Conservation (phyloP, 2,329 filamentous ascomycete species). For the Fusarium mundagurra region DNA sequence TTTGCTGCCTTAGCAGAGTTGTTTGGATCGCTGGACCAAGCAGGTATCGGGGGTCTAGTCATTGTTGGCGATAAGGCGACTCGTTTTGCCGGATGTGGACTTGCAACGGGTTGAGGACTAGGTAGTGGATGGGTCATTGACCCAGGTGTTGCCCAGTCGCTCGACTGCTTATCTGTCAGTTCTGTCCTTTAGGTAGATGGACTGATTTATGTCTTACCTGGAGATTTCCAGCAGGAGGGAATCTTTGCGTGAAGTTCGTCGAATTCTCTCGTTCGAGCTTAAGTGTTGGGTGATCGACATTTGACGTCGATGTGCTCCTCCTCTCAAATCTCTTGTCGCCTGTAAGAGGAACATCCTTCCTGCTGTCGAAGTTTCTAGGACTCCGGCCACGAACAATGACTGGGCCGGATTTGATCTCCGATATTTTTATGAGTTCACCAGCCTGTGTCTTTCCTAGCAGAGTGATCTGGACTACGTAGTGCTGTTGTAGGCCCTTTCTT, state of each 20-base stretch:
- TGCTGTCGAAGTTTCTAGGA: conserved; percentile 91
- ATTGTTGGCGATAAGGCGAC: conserved; percentile 62
- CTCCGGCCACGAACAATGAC: conserved; percentile 94
- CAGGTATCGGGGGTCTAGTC: conserved; percentile 63
- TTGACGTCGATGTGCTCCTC: conserved; percentile 52
- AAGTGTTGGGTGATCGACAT: conserved; percentile 43
- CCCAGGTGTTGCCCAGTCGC: conserved; percentile 59
- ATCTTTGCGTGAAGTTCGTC: conserved; percentile 44
- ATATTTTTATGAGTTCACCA: conserved; percentile 76
- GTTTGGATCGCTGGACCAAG: conserved; percentile 56
- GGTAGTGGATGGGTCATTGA: conserved; percentile 47
- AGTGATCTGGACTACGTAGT: conserved; percentile 89
- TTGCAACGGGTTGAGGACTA: conserved; percentile 44
- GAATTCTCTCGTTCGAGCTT: conserved; percentile 49
- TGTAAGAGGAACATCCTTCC: conserved; percentile 83
- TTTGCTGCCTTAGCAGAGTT: conserved; percentile 32
- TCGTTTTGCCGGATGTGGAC: conserved; percentile 62
- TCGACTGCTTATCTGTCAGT: conserved; percentile 45
- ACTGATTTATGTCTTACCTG: conserved; percentile 44
- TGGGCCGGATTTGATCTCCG: conserved; percentile 89
- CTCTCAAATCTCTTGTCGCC: conserved; percentile 60
- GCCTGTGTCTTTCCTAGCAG: conserved; percentile 78
- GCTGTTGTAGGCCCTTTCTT: conserved; percentile 92
- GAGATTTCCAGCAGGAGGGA: conserved; percentile 47
- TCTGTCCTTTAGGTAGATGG: background rate